phyloP scores from a whole-genome alignment of 345 rosid species.

The Clausena lansium region DNA sequence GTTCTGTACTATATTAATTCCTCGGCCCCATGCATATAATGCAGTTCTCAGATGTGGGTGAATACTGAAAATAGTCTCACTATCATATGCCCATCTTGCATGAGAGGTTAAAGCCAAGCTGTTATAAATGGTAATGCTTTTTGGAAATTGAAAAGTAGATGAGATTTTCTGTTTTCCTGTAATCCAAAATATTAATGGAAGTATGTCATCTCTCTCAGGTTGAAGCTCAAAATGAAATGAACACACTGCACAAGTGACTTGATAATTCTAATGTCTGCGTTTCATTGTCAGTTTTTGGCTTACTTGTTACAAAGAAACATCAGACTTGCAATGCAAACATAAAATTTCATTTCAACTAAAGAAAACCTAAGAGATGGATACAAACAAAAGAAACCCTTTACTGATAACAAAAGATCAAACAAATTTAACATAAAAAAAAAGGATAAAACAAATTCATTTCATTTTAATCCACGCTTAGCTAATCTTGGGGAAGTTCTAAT shows the following conservation, averaged over 20 bases:
- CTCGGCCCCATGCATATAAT: conserved; percentile 5
- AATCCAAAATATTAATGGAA: neutral
- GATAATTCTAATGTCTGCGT: neutral
- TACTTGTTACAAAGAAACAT: neutral
- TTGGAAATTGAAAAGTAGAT: neutral
- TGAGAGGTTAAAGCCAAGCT: neutral
- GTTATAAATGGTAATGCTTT: neutral
- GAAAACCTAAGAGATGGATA: neutral
- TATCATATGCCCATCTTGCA: conserved; percentile 8
- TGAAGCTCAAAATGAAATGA: neutral
- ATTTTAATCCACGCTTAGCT: conserved; percentile 30
- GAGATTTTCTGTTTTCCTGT: neutral
- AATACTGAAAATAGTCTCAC: neutral
- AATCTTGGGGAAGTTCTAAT: conserved; percentile 66
- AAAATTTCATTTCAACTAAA: neutral
- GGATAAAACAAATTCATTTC: too few relatives aligned
- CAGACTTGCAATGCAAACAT: too few relatives aligned
- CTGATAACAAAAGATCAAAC: neutral
- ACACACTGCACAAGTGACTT: too few relatives aligned
- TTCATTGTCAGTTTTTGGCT: neutral
- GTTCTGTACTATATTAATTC: conserved; percentile 5
- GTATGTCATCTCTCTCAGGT: neutral
- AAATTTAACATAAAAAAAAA: too few relatives aligned
- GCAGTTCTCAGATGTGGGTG: conserved; percentile 11
- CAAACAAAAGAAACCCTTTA: neutral